A percentile compares a stretch with the other conserved stretches of the same genome.
phyloP scores from a whole-genome alignment of 2,329 filamentous ascomycete species.

The Fusarium equiseti region DNA sequence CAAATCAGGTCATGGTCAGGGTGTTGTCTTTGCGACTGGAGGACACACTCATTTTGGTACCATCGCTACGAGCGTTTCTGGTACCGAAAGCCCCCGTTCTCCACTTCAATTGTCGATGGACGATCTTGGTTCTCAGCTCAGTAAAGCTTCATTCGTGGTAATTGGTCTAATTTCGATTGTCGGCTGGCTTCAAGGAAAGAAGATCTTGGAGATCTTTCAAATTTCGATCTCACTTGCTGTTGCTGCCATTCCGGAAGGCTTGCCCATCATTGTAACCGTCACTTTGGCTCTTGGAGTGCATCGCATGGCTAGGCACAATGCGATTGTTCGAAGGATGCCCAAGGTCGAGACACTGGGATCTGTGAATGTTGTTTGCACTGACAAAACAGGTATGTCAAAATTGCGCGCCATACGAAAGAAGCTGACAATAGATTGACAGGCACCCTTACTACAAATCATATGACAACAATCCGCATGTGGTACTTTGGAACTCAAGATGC shows the following conservation, averaged over 20 bases:
- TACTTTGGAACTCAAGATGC: conserved; percentile 77
- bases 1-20: conserved; percentile 93
- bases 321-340: conserved; percentile 94
- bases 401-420: not conserved
- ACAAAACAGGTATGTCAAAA: conserved; percentile 80
- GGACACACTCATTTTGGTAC: conserved; percentile 94
- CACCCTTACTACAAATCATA: conserved; percentile 96
- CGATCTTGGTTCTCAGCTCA: conserved; percentile 93
- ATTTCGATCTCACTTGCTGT: conserved; percentile 97
- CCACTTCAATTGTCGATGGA: conserved; percentile 98
- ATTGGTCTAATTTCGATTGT: conserved; percentile 94
- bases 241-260: conserved; percentile 93
- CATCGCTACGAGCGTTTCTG: conserved; percentile 92
- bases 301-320: conserved; percentile 94
- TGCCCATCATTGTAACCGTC: conserved; percentile 98
- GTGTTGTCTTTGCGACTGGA: conserved; percentile 96
- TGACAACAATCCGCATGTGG: conserved; percentile 98
- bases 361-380: conserved; percentile 99
- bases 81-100: conserved; percentile 94
- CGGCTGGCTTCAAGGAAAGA: conserved; percentile 89
- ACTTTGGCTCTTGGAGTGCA: conserved; percentile 94
- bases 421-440: conserved; percentile 60
- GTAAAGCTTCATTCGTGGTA: conserved; percentile 95
- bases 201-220: conserved; percentile 93
- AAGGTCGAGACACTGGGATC: conserved; percentile 97